Evolutionary conservation across 305 asterid genomes (phyloP).

Genomic region (Vinca major): DNA sequence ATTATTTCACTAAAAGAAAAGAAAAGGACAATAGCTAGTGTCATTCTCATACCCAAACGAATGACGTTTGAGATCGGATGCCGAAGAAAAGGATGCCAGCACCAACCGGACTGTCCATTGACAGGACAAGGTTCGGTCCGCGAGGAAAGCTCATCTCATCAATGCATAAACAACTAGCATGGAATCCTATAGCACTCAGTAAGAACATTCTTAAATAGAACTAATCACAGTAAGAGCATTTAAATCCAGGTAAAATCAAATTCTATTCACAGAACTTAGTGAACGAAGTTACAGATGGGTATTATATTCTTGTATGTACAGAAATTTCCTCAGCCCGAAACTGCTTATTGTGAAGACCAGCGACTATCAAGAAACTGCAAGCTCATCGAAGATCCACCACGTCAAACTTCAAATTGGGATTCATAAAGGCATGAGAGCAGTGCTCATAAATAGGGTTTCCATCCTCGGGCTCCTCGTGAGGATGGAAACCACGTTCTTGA

Average conservation of each 20-base stretch:
- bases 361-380: background rate
- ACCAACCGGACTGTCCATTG: too few species aligned
- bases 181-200: too few species aligned
- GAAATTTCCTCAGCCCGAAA: background rate
- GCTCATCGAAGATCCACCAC: constrained; percentile 81
- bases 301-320: background rate
- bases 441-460: constrained; percentile 91
- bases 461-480: constrained; percentile 83
- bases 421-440: constrained; percentile 87
- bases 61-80: too few species aligned
- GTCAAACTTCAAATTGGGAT: constrained; percentile 56
- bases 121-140: too few species aligned
- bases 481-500: constrained; percentile 90
- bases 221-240: background rate
- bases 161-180: too few species aligned
- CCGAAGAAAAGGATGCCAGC: too few species aligned
- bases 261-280: constrained; percentile 3
- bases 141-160: too few species aligned
- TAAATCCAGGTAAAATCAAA: background rate
- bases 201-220: background rate
- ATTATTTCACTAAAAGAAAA: too few species aligned
- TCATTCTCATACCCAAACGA: too few species aligned
- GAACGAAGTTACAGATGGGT: background rate
- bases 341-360: background rate
- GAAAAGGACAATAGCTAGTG: too few species aligned